Conservation (phyloP, 192 early-diverging fungal genomes). For the Backusella liffmaniae region DNA sequence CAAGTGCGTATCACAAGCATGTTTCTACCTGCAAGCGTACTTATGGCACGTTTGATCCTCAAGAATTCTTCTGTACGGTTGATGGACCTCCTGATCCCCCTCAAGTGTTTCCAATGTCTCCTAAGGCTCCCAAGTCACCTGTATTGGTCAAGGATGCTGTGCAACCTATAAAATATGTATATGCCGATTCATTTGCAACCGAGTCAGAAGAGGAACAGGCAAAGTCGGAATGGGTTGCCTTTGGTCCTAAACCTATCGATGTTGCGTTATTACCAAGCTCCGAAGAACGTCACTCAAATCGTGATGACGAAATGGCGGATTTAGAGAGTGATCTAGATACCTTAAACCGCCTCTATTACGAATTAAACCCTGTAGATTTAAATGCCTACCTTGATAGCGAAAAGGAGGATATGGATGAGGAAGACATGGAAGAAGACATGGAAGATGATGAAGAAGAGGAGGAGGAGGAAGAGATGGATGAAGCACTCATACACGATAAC, state of each 20-base stretch:
- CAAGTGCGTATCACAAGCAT: slow-evolving; percentile 37
- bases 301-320: slow-evolving; percentile 26
- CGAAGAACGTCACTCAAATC: slow-evolving; percentile 17
- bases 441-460: slow-evolving; percentile 9
- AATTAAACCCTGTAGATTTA: slow-evolving; percentile 13
- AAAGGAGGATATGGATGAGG: not conserved
- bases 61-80: slow-evolving; percentile 38
- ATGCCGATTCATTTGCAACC: not conserved
- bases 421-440: slow-evolving; percentile 4
- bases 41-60: slow-evolving; percentile 27
- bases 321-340: slow-evolving; percentile 22
- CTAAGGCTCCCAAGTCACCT: not conserved
- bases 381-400: not conserved
- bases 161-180: slow-evolving; percentile 15
- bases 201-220: slow-evolving; percentile 12
- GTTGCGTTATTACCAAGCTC: slow-evolving; percentile 11
- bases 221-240: not conserved
- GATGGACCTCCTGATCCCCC: slow-evolving; percentile 12
- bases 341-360: slow-evolving; percentile 11
- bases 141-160: slow-evolving; percentile 18
- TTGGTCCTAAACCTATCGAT: slow-evolving; percentile 17
- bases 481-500: not conserved
- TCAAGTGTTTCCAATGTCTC: slow-evolving; percentile 17
- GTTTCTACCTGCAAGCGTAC: slow-evolving; percentile 38
- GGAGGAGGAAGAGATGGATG: not conserved